Evolutionary conservation across 306 rosid genomes (phyloP), one percentile per base, ranked within the genome.

Genomic region (Cucurbita argyrosperma): DNA sequence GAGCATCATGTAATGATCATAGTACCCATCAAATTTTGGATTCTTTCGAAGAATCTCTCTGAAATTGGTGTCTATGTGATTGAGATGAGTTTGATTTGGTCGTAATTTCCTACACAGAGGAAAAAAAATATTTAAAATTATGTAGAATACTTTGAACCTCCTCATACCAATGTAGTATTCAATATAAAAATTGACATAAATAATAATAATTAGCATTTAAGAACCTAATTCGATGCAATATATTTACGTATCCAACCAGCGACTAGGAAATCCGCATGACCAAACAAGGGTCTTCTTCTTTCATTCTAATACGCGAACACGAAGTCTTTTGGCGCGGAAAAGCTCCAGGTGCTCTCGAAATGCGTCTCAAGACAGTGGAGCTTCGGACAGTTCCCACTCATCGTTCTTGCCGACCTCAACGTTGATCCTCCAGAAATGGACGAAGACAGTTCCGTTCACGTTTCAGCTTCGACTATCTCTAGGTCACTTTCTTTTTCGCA

Each of bases 351-450:
- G 8, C 58, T 46, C 73, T 55, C 15, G 11, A 18, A 68, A 69
- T 69, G 74, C 74, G 59, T 49, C 74, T 50, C 45, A 69, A 69
- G 57, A 49, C 59, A 4, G 59, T 69, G 74, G 74, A 69, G 74
- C 15, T 4, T 30, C 74, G 4, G 74, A 69, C 54, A 71, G 45
- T 72, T 76, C 78, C 46, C 65, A 64, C 30, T 85, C 67, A 83
- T 85, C 66, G 82, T 89, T 74, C 81, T 93, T 57, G 90, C 98
- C 6, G 92, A 93, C 86, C 97, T 90, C 68, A 90, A 90, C 86
- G 82, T 82, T 73, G 92, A 89, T 70, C 97, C 96, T 50, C 91
- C 93, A 6, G 96, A 92, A 81, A 76, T 79, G 26, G 89, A 86
- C 9, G 86, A 79, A 50, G 83, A 76, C 72, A 78, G 72, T 72